A percentile compares a stretch with the other conserved stretches of the same genome.
phyloP scores from a whole-genome alignment of 768 basidiomycete genomes.

The Lentinus tigrinus region DNA sequence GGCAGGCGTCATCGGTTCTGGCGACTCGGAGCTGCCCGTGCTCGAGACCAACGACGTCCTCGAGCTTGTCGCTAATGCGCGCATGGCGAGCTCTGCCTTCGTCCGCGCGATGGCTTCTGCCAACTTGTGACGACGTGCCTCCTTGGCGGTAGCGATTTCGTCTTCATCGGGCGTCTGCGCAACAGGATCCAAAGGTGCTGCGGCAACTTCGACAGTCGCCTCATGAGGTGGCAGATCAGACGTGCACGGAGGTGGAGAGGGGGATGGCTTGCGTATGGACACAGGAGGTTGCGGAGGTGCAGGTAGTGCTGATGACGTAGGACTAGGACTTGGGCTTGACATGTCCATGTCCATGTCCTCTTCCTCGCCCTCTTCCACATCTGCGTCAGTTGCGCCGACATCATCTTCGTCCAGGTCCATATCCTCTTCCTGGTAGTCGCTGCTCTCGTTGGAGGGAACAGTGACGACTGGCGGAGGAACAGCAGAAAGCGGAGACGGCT shows the following conservation, averaged over 20 bases:
- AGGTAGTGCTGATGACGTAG: neutral
- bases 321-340: neutral
- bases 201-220: neutral
- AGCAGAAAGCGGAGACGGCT: neutral
- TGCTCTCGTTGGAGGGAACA: neutral
- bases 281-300: neutral
- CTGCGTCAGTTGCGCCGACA: neutral
- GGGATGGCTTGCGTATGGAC: neutral
- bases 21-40: neutral
- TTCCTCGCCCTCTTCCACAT: neutral
- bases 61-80: neutral
- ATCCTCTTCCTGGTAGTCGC: neutral
- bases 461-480: neutral
- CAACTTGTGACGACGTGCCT: slow-evolving; percentile 12
- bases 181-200: neutral
- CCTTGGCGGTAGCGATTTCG: neutral
- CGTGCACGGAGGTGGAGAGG: neutral
- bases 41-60: neutral
- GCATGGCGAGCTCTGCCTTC: slow-evolving; percentile 5
- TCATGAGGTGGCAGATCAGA: neutral
- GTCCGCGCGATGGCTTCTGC: slow-evolving; percentile 13
- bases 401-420: slow-evolving; percentile 3
- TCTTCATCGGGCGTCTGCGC: neutral
- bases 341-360: slow-evolving; percentile 4
- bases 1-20: slow-evolving; percentile 7